Evolutionary conservation across 164 flowering plant genomes (phyloP).

Genomic region (Vitis riparia): DNA sequence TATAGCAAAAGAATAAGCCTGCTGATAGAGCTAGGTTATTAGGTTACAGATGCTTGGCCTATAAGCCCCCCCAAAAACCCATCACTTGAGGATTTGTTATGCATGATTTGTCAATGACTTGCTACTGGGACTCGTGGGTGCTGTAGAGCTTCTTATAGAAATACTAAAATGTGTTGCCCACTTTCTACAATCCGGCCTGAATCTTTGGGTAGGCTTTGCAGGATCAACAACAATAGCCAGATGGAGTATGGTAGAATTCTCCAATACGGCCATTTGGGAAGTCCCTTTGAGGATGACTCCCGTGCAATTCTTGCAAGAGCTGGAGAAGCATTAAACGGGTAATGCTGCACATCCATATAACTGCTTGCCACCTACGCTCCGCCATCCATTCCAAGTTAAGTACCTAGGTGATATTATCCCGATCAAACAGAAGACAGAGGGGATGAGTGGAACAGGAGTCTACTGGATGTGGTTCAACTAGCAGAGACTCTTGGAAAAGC

Average conservation of each 20-base stretch:
- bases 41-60: no score
- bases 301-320: constrained; percentile 20
- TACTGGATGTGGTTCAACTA: constrained; percentile 4
- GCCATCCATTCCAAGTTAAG: constrained; percentile 4
- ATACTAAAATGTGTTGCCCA: no score
- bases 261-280: no score
- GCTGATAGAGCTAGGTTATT: no score
- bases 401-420: not conserved
- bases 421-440: no score
- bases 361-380: constrained; percentile 15
- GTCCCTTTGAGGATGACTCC: not conserved
- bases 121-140: no score
- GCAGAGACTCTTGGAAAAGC: constrained; percentile 1
- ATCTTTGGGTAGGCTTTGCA: constrained; percentile 15
- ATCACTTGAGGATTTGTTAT: no score
- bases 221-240: constrained; percentile 16
- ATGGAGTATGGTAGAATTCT: not conserved
- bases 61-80: no score
- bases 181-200: constrained; percentile 7
- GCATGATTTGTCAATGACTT: no score
- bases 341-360: constrained; percentile 17
- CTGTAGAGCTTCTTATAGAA: no score
- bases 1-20: no score
- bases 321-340: constrained; percentile 20
- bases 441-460: not conserved